Evolutionary conservation across 2,329 filamentous ascomycete genomes (phyloP).

Genomic region (Ceratocystis eucalypticola): DNA sequence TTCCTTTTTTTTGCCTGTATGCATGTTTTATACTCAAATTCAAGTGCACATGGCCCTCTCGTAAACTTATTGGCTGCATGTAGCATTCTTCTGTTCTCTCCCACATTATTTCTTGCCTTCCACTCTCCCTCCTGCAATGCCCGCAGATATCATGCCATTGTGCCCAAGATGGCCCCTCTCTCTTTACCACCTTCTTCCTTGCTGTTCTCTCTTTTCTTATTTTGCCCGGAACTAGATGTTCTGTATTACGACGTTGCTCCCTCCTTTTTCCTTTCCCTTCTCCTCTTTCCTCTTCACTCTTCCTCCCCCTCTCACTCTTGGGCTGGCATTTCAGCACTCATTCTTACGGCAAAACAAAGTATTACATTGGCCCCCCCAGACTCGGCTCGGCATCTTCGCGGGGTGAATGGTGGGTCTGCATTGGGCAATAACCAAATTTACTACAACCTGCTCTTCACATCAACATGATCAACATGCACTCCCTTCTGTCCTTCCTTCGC

Average conservation of each 20-base stretch:
- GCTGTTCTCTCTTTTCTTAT: not conserved
- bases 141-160: conserved; percentile 3
- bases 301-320: not conserved
- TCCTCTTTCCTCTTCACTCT: not conserved
- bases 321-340: not conserved
- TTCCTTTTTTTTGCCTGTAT: not conserved
- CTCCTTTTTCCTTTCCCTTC: not conserved
- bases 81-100: not conserved
- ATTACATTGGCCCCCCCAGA: not conserved
- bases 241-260: not conserved
- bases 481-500: not conserved
- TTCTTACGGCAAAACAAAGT: not conserved
- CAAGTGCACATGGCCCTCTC: not conserved
- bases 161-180: conserved; percentile 1
- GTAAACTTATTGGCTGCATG: not conserved
- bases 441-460: not conserved
- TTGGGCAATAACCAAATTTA: not conserved
- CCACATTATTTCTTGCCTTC: not conserved
- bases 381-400: not conserved
- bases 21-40: not conserved
- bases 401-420: not conserved
- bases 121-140: not conserved
- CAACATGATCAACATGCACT: not conserved
- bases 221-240: not conserved
- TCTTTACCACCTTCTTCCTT: not conserved